Evolutionary conservation across 306 rosid genomes (phyloP), one percentile per base, ranked within the genome.

Genomic region (Biancaea sappan): DNA sequence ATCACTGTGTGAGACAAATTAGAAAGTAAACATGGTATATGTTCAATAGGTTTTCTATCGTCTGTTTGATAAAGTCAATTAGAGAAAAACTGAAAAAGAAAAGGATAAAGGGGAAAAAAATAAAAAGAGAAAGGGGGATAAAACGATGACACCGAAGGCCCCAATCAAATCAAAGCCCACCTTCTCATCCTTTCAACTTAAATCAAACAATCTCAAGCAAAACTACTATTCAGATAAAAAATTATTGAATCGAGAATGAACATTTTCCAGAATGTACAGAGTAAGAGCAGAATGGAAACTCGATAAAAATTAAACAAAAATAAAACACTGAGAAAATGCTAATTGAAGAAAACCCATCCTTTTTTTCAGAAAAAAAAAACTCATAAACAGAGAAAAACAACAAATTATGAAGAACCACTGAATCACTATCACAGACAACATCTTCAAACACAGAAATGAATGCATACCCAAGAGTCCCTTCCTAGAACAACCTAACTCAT

Each of bases 121-220:
- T 22, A 58, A 81, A 35, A 43, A 73, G 29, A 13, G 44, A 57
- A 86, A 66, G 75, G 40, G 41, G 46, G 80, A 48, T 26, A 18
- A 71, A 72, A 71, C 31, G 77, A 72, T 75, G 90, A 82, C 86
- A 84, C 88, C 24, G 19, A 34, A 60, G 66, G 66, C 43, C 16
- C 75, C 71, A 83, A 80, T 61, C 69, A 60, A 85, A 82, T 79
- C 86, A 86, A 57, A 79, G 61, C 77, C 86, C 82, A 82, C 82
- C 74, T 44, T 47, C 84, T 16, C 66, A 26, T 47, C 74, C 74
- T 73, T 18, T 75, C 71, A 53, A 50, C 35, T 50, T 53, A 18
- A 79, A 84, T 51, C 61, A 48, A 77, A 62, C 43, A 62, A 67
- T 53, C 43, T 35, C 38, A 10, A 68, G 16, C 29, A 51, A 76